Conservation (phyloP, 805 yeast species). For the Lachancea mirantina region DNA sequence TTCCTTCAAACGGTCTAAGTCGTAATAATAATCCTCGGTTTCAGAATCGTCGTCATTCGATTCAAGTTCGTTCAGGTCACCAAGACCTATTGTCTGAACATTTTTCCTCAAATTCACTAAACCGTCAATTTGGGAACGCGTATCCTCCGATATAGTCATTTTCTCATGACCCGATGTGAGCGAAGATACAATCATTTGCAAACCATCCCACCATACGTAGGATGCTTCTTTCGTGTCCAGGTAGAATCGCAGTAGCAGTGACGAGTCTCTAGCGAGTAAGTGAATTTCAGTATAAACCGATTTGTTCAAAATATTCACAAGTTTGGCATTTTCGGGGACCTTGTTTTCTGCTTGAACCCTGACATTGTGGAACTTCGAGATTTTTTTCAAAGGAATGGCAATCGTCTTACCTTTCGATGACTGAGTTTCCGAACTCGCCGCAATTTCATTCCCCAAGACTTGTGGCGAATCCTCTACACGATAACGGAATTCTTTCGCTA, state of each 20-base stretch:
- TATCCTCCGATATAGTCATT: conserved; percentile 34
- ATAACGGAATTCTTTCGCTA: conserved; percentile 51
- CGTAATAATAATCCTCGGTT: conserved; percentile 19
- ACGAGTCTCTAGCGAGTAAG: conserved; percentile 37
- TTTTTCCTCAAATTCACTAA: conserved; percentile 41
- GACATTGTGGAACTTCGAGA: conserved; percentile 43
- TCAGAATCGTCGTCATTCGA: conserved; percentile 11
- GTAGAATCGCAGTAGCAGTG: conserved; percentile 49
- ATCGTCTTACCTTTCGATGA: conserved; percentile 19
- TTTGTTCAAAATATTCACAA: conserved; percentile 53
- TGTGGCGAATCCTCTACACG: conserved; percentile 45
- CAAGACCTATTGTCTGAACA: conserved; percentile 42
- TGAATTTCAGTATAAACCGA: conserved; percentile 51
- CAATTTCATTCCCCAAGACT: conserved; percentile 47
- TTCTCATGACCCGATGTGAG: conserved; percentile 15
- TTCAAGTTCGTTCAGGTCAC: conserved; percentile 18
- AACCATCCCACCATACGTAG: conserved; percentile 73
- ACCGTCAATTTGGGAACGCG: conserved; percentile 38
- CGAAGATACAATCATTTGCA: conserved; percentile 41
- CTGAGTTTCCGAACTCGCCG: conserved; percentile 8
- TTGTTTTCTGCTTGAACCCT: conserved; percentile 44
- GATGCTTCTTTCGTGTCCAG: conserved; percentile 64
- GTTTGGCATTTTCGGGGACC: conserved; percentile 35
- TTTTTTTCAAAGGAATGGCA: conserved; percentile 45
- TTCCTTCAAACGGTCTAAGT: conserved; percentile 19